A percentile compares a stretch with the other conserved stretches of the same genome.
Conservation (phyloP, 805 yeast species). For the Yamadazyma kitorensis region DNA sequence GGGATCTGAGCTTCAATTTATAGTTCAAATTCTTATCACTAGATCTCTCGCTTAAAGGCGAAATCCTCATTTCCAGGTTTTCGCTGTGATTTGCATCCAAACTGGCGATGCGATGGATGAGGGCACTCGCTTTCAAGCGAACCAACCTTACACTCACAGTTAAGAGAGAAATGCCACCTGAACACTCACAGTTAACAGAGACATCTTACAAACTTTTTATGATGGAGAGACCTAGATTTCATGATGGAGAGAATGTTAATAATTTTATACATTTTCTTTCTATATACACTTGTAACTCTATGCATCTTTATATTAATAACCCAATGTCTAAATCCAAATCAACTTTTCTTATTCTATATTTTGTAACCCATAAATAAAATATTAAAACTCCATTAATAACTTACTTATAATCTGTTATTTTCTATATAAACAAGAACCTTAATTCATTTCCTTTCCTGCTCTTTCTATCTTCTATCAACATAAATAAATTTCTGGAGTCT, state of each 20-base stretch:
- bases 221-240: too few species aligned
- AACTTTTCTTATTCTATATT: conserved; percentile 9
- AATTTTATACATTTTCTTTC: conserved; percentile 6
- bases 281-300: conserved; percentile 23
- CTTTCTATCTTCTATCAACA: not conserved
- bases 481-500: conserved; percentile 1
- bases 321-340: conserved; percentile 43
- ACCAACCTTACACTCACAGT: too few species aligned
- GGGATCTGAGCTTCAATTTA: too few species aligned
- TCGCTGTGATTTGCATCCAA: too few species aligned
- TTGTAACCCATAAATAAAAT: conserved; percentile 11
- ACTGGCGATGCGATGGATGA: too few species aligned
- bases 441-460: conserved; percentile 13
- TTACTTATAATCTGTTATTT: conserved; percentile 4
- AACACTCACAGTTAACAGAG: too few species aligned
- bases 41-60: too few species aligned
- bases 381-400: conserved; percentile 12
- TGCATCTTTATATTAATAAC: conserved; percentile 17
- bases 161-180: too few species aligned
- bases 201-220: too few species aligned
- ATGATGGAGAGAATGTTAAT: conserved; percentile 1
- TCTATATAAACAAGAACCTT: conserved; percentile 7
- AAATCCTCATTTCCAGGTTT: too few species aligned
- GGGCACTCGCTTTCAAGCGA: too few species aligned
- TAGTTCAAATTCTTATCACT: too few species aligned